Evolutionary conservation across 2,329 filamentous ascomycete genomes (phyloP).

Genomic region (Phymatotrichopsis omnivora): DNA sequence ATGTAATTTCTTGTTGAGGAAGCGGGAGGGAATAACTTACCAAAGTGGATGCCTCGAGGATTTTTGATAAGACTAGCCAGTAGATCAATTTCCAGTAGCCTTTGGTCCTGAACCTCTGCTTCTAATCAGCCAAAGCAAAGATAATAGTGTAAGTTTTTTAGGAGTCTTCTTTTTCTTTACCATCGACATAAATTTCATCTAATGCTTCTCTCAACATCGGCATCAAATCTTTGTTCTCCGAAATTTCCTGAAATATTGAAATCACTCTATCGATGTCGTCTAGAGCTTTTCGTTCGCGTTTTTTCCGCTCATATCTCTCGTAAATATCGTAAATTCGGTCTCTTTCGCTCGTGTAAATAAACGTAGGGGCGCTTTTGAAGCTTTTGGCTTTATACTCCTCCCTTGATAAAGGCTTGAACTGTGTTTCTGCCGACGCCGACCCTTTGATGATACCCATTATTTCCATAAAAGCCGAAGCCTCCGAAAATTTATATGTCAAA

Average conservation of each 20-base stretch:
- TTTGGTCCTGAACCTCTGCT: slow-evolving; percentile 33
- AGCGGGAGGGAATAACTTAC: neutral
- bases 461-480: slow-evolving; percentile 32
- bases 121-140: neutral
- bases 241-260: slow-evolving; percentile 26
- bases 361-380: slow-evolving; percentile 8
- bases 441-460: slow-evolving; percentile 35
- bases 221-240: slow-evolving; percentile 10
- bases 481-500: slow-evolving; percentile 22
- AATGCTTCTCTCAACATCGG: slow-evolving; percentile 19
- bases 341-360: slow-evolving; percentile 18
- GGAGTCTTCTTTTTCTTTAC: slow-evolving; percentile 18
- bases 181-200: slow-evolving; percentile 32
- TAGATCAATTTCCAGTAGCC: slow-evolving; percentile 32
- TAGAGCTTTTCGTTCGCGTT: slow-evolving; percentile 9
- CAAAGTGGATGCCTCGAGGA: slow-evolving; percentile 33
- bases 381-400: slow-evolving; percentile 12
- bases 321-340: slow-evolving; percentile 30
- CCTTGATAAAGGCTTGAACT: slow-evolving; percentile 23
- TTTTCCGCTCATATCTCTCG: slow-evolving; percentile 31
- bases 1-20: neutral
- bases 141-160: neutral
- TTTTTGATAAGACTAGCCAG: slow-evolving; percentile 32
- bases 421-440: slow-evolving; percentile 21
- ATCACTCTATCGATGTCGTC: slow-evolving; percentile 30